Percentiles rank a stretch among this genome's conserved stretches.
Conservation (phyloP, 2,329 filamentous ascomycete species). For the Penicillium sp. region DNA sequence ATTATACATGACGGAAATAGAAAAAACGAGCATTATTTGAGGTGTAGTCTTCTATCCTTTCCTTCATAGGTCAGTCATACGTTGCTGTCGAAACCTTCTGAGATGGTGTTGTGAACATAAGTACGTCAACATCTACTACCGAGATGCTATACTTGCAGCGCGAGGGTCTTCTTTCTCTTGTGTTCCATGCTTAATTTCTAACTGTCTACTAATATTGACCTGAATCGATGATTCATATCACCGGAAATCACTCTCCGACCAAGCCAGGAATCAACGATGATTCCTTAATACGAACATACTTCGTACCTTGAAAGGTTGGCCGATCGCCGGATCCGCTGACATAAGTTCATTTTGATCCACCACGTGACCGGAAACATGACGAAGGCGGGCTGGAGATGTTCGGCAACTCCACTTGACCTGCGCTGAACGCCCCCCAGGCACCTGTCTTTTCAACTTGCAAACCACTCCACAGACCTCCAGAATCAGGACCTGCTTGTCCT, state of each 20-base stretch:
- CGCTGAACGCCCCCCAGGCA: neutral
- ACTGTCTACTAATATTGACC: neutral
- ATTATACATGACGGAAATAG: neutral
- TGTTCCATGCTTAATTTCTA: neutral
- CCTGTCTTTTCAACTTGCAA: neutral
- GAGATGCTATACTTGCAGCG: neutral
- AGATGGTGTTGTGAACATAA: neutral
- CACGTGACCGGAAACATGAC: conserved; percentile 16
- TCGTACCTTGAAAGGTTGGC: conserved; percentile 6
- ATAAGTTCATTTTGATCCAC: neutral
- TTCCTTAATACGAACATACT: conserved; percentile 10
- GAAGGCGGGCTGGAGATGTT: conserved; percentile 22
- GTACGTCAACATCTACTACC: neutral
- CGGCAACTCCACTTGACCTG: conserved; percentile 17
- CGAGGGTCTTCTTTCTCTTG: neutral
- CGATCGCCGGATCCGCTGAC: conserved; percentile 2
- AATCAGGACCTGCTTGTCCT: neutral
- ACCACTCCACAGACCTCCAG: neutral
- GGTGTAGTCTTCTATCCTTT: neutral
- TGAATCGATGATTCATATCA: neutral
- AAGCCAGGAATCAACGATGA: neutral
- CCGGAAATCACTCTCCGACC: neutral
- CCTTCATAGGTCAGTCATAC: neutral
- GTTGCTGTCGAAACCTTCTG: neutral
- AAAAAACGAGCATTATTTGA: neutral